Evolutionary conservation across 768 basidiomycete species (phyloP), one percentile per base, ranked within the genome.

Genomic region (Amanita fuliginea): DNA sequence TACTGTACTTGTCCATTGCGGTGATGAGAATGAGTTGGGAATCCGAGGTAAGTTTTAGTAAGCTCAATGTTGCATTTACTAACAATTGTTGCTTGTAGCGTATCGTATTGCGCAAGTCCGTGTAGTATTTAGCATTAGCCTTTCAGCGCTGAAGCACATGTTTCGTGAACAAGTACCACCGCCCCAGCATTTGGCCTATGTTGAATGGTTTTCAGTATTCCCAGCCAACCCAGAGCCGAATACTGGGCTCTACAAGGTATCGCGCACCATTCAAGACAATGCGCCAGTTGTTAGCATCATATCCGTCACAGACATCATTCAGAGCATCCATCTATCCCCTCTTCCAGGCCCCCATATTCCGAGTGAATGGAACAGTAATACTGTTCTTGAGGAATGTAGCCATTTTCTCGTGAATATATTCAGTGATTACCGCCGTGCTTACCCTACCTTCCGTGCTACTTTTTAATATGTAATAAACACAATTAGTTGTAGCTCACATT

Each of bases 71-170:
- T 37, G 6, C 41, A 42, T n/a, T 21, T 42, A 22, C 41, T 42
- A 10, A 7, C 22, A 19, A 14, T 21, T 14, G 9, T 21, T 6
- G 36, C 9, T 42, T 4, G 16, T 54, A 46, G 45, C 33, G 3
- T 30, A 46, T 34, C 45, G 45, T 19, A 32, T 46, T 13, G 45
- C 45, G 3, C 45, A 46, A 34, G 30, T 46, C 5, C 45, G 45
- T 13, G 45, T 22, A 2, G 14, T 46, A 4, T 46, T 46, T 22
- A 34, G 8, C 35, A 19, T 46, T 4, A 33, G 5, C 2, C 30
- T 2, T 3, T 9, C 30, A 11, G 42, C 42, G 4, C 3, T 4
- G 3, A 16, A 39, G 16, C 37, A 18, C 4, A 18, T 39, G 19
- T 21, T 39, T 21, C 8, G 36, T 37, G 4, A 4, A 7, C 6